phyloP scores from a whole-genome alignment of 2,329 filamentous ascomycete genomes.

The Epichloe elymi region DNA sequence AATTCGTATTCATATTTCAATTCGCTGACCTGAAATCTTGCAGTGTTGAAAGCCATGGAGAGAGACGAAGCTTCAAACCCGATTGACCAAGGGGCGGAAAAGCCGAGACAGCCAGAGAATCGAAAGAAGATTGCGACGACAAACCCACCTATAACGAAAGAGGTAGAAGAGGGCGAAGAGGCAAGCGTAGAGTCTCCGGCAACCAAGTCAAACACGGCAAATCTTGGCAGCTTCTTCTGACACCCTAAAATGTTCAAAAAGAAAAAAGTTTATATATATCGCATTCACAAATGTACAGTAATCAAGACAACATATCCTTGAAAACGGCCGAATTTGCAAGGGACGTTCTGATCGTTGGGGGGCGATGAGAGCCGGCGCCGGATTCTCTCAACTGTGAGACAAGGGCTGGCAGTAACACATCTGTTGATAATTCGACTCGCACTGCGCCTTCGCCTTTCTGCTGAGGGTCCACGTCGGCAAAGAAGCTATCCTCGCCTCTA shows the following conservation, averaged over 20 bases:
- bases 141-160: slow-evolving; percentile 6
- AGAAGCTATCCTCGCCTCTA: slow-evolving; percentile 64
- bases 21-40: slow-evolving; percentile 7
- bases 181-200: slow-evolving; percentile 9
- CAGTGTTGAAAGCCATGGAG: slow-evolving; percentile 55
- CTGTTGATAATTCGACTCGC: slow-evolving; percentile 44
- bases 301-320: slow-evolving; percentile 47
- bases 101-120: neutral
- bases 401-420: slow-evolving; percentile 42
- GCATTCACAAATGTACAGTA: slow-evolving; percentile 10
- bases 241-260: slow-evolving; percentile 7
- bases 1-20: neutral
- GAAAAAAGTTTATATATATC: neutral
- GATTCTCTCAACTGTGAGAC: slow-evolving; percentile 34
- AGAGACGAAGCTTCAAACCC: slow-evolving; percentile 41
- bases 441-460: slow-evolving; percentile 40
- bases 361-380: neutral
- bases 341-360: neutral
- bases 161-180: slow-evolving; percentile 3
- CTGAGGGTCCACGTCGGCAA: slow-evolving; percentile 38
- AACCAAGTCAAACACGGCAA: slow-evolving; percentile 15
- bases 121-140: slow-evolving; percentile 1
- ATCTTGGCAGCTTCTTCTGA: slow-evolving; percentile 39
- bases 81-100: slow-evolving; percentile 15
- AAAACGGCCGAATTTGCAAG: slow-evolving; percentile 24